Percentiles rank a stretch among this genome's conserved stretches.
Evolutionary conservation across 192 early-diverging fungal species (phyloP).

Genomic region (Piromyces sp.): DNA sequence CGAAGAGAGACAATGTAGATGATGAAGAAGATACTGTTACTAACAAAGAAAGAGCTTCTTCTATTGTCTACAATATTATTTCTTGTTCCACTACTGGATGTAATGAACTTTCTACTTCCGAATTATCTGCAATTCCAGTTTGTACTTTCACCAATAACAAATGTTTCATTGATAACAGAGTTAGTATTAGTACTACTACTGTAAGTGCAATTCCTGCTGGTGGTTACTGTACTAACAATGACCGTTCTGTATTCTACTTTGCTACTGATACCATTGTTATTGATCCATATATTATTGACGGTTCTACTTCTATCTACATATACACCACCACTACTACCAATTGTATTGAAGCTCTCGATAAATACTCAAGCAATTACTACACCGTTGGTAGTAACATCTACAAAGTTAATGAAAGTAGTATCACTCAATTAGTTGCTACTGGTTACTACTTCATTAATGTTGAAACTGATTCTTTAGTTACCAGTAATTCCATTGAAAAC

Average conservation of each 20-base stretch:
- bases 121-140: background rate
- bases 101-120: background rate
- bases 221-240: background rate
- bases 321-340: background rate
- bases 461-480: background rate
- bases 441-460: background rate
- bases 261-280: background rate
- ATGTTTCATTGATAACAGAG: background rate
- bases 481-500: background rate
- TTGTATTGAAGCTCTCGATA: background rate
- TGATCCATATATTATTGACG: background rate
- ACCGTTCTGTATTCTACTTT: background rate
- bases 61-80: background rate
- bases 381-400: background rate
- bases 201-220: background rate
- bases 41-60: background rate
- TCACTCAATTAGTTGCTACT: background rate
- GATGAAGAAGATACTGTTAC: background rate
- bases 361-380: background rate
- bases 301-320: background rate
- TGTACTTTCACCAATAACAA: background rate
- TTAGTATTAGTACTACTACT: background rate
- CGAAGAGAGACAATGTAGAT: background rate
- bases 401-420: background rate
- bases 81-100: background rate